Evolutionary conservation across 2,329 filamentous ascomycete species (phyloP), one percentile per base, ranked within the genome.

Genomic region (Lizonia empirigonia): DNA sequence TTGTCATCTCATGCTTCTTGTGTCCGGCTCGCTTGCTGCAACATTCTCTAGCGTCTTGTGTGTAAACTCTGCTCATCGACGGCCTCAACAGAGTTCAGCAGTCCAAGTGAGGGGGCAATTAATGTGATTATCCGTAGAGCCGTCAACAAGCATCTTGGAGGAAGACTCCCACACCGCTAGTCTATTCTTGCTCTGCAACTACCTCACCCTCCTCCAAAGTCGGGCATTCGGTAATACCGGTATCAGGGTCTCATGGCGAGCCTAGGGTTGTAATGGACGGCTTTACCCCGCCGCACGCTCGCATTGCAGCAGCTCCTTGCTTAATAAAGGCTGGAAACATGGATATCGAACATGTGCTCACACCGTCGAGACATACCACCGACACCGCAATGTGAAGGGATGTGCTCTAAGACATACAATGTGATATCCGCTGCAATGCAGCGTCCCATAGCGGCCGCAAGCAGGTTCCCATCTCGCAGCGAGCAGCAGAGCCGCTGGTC

Each of bases 41-140:
- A 56, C 55, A 55, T 70, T 70, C 54, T 70, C 69, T 71, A 71
- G 68, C 67, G 67, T 49, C 50, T 50, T 50, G 50, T 53, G 33
- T 53, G 47, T 53, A 48, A 55, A 62, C 60, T 60, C 58, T 59
- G 53, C 60, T 57, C 53, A 58, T 62, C 54, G 53, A 65, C 22
- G 49, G 42, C 47, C 54, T 56, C 62, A 64, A 62, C 53, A 61
- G 55, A 54, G 32, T 55, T 49, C 50, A 37, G 50, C 54, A 52
- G 35, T 59, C 23, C 22, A 61, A 56, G 53, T 62, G 64, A 65
- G 59, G 63, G 60, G 62, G 50, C 40, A 48, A 49, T 44, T 47
- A 27, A 52, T 26, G 37, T 38, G 26, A 33, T 46, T 37, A 56
- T 49, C 66, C 65, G 61, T 60, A 64, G 56, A 67, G 48, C 67